Evolutionary conservation across 768 basidiomycete genomes (phyloP), one percentile per base, ranked within the genome.

Genomic region (Leccinum imitatum): DNA sequence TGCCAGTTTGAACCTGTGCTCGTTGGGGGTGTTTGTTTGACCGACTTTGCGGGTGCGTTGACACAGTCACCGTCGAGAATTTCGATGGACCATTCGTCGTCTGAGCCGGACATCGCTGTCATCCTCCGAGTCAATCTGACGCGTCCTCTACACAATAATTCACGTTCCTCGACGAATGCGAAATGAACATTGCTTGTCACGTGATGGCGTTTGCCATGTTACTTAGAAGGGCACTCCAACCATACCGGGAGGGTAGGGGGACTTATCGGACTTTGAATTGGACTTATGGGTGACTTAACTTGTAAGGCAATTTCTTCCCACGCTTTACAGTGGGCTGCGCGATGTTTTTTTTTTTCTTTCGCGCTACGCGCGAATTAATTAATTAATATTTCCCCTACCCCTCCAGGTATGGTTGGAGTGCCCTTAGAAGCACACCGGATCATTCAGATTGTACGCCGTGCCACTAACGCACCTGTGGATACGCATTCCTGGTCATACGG

Each of bases 21-120:
- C 37, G 59, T 58, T 59, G 60, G 21, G 9, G 50, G 30, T 56
- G 44, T 56, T 67, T 63, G 64, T 69, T 72, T 68, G 69, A 63
- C 56, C 4, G 19, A 15, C 62, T 65, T 63, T 63, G 59, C 31
- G 19, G 57, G 59, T 14, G 37, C 53, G 17, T 59, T 55, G 53
- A 59, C 53, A 52, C 46, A 56, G 27, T 63, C 58, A 23, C 61
- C 72, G 8, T 74, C 72, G 44, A 69, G 35, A 37, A 73, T 72
- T 59, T 75, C 73, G 39, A 73, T 63, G 25, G 72, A 73, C 64
- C 67, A 72, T 44, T 75, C 72, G 23, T 70, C 58, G 13, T 61
- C 63, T 14, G 63, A 60, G 37, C 65, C 61, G 59, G 72, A 62
- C 23, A 53, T 50, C 33, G 47, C 27, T 13, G 56, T n/a, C 10